phyloP scores from a whole-genome alignment of 2,329 filamentous ascomycete species.

The Cladosporium sp. region DNA sequence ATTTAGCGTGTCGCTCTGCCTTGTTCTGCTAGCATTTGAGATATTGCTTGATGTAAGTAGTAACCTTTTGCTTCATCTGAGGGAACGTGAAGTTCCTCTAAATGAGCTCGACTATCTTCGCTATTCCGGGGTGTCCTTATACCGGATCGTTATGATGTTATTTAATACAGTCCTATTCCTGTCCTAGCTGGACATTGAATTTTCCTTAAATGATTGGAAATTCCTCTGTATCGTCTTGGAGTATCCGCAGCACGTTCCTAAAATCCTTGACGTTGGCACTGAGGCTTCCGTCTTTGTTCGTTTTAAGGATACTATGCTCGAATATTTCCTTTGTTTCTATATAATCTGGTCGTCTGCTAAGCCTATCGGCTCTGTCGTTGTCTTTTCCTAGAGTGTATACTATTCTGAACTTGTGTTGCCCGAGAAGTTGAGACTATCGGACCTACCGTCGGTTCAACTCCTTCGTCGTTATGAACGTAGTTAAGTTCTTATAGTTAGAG shows the following conservation, averaged over 20 bases:
- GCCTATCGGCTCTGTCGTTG: background rate
- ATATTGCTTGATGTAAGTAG: background rate
- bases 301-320: background rate
- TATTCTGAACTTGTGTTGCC: background rate
- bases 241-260: background rate
- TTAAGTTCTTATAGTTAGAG: background rate
- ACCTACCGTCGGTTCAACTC: background rate
- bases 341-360: background rate
- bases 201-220: background rate
- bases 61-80: conserved; percentile 1
- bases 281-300: background rate
- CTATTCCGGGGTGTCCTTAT: background rate
- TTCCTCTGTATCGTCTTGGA: background rate
- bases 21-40: conserved; percentile 1
- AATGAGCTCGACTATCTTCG: conserved; percentile 9
- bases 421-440: background rate
- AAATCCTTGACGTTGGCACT: background rate
- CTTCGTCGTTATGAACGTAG: background rate
- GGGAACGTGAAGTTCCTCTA: conserved; percentile 1
- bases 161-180: conserved; percentile 2
- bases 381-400: background rate
- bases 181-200: background rate
- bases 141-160: background rate
- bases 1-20: conserved; percentile 1
- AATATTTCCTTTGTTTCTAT: background rate